Evolutionary conservation across 2,329 filamentous ascomycete species (phyloP).

Genomic region (Fusarium sp.): DNA sequence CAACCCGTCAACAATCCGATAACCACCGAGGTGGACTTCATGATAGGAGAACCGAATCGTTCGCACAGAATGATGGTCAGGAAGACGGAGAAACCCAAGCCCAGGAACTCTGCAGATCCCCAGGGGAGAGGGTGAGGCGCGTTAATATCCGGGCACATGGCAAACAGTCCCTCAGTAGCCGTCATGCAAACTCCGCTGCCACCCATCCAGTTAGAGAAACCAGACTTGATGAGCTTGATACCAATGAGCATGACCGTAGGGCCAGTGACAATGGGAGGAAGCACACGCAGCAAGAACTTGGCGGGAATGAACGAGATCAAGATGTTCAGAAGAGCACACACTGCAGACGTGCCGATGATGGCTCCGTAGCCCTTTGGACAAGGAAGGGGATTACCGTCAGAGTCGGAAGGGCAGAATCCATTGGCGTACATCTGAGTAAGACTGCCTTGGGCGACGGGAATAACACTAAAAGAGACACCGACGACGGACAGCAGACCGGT

Average conservation of each 20-base stretch:
- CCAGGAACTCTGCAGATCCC: constrained; percentile 81
- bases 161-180: constrained; percentile 63
- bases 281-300: constrained; percentile 71
- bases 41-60: constrained; percentile 81
- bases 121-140: constrained; percentile 77
- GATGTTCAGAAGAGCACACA: constrained; percentile 74
- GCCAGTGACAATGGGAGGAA: constrained; percentile 80
- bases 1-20: constrained; percentile 77
- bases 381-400: constrained; percentile 70
- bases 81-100: constrained; percentile 81
- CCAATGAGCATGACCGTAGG: constrained; percentile 76
- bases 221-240: constrained; percentile 72
- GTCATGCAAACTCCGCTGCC: constrained; percentile 67
- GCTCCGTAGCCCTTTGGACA: constrained; percentile 78
- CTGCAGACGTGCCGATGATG: constrained; percentile 72
- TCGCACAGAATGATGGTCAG: constrained; percentile 81
- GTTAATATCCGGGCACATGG: constrained; percentile 69
- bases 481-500: constrained; percentile 83
- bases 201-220: constrained; percentile 80
- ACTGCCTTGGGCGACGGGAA: constrained; percentile 64
- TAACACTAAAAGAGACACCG: constrained; percentile 58
- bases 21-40: constrained; percentile 81
- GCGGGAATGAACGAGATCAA: constrained; percentile 77
- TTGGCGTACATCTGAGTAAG: constrained; percentile 80
- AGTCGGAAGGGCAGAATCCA: constrained; percentile 68